These are phyloP conservation scores for Leptoxyphium fumago DNA, from an alignment of 2,329 filamentous ascomycete species.

Conservation along the genomic window DNA sequence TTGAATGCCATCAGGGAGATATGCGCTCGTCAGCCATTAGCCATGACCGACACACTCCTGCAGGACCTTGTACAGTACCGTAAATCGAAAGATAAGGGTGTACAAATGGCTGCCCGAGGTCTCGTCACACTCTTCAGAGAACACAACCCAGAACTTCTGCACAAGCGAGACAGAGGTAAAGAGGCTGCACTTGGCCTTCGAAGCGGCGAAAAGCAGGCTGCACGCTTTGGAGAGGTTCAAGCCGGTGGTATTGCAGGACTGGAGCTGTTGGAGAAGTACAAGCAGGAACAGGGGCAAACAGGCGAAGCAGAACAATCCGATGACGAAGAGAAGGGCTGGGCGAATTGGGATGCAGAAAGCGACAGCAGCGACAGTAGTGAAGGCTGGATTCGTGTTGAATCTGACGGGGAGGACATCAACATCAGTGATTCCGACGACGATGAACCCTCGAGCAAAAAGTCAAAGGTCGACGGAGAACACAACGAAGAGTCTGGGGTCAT, in stretches of 20 bases:
- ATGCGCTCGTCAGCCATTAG: conserved; percentile 81
- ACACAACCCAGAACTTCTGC: conserved; percentile 74
- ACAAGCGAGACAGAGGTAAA: conserved; percentile 82
- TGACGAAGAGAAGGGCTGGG: conserved; percentile 39
- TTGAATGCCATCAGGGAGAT: conserved; percentile 92
- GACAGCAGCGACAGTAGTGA: conserved; percentile 56
- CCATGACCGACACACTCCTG: conserved; percentile 88
- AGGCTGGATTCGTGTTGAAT: conserved; percentile 85
- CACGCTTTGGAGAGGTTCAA: conserved; percentile 70
- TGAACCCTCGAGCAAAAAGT: conserved; percentile 27
- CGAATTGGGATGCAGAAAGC: conserved; percentile 47
- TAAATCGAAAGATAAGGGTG: conserved; percentile 95
- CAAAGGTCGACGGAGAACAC: conserved; percentile 3
- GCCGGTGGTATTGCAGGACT: conserved; percentile 77
- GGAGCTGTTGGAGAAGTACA: conserved; percentile 83
- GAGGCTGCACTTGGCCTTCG: conserved; percentile 72
- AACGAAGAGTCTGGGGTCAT: conserved; percentile 10
- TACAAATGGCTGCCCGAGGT: conserved; percentile 97
- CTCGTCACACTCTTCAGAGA: conserved; percentile 82
- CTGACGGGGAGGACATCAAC: conserved; percentile 62
- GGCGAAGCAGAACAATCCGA: conserved; percentile 41
- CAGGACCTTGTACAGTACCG: conserved; percentile 93
- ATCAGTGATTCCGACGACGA: conserved; percentile 62
- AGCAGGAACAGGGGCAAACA: conserved; percentile 54
- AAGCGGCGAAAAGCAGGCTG: conserved; percentile 58